Evolutionary conservation across 116 monocot genomes (phyloP).

Genomic region (Trichopus zeylanicus): DNA sequence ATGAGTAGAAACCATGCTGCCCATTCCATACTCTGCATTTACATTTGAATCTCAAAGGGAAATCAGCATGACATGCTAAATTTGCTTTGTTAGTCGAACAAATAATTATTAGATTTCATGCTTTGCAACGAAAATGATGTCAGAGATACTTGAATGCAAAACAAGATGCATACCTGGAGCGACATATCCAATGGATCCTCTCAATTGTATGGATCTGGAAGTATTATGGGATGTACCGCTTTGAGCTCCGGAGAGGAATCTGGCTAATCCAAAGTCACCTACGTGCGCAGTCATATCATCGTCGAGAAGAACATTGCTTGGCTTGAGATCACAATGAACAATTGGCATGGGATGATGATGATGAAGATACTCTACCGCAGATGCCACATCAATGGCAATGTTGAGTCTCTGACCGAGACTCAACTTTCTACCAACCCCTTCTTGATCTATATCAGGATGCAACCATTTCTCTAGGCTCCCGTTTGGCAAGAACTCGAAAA

Average conservation of each 20-base stretch:
- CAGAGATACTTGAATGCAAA: no score
- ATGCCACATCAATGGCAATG: conserved; percentile 24
- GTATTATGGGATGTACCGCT: no score
- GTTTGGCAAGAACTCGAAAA: conserved; percentile 16
- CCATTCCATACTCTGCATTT: conserved; percentile 12
- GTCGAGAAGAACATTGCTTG: conserved; percentile 25
- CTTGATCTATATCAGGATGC: conserved; percentile 1
- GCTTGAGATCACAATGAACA: conserved; percentile 25
- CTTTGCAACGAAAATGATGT: no score
- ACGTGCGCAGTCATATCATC: conserved; percentile 15
- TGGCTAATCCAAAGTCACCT: conserved; percentile 25
- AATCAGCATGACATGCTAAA: not conserved
- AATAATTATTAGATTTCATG: no score
- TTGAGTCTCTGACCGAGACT: conserved; percentile 11
- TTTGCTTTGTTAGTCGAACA: not conserved
- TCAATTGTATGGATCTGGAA: not conserved
- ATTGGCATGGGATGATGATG: not conserved
- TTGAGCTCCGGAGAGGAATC: no score
- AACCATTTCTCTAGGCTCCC: conserved; percentile 23
- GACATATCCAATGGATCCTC: conserved; percentile 22
- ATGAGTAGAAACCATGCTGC: not conserved
- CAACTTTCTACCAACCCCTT: not conserved
- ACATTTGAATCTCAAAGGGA: no score
- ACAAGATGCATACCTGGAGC: conserved; percentile 14
- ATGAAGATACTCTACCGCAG: conserved; percentile 25